Conservation (phyloP, 2,329 filamentous ascomycete species). For the Akanthomyces uredinophilus region DNA sequence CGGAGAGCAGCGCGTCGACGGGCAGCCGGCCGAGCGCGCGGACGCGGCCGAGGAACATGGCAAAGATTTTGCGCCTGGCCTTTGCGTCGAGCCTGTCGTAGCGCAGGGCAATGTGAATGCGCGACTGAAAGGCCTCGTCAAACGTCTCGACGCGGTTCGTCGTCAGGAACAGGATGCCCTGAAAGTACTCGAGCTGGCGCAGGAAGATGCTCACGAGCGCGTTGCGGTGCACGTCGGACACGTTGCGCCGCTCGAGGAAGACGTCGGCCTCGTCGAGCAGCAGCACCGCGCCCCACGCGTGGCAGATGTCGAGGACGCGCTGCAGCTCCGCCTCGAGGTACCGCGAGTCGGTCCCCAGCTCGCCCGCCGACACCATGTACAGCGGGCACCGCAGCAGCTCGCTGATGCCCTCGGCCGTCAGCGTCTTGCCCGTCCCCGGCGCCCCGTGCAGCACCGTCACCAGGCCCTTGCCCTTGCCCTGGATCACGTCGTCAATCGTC, state of each 20-base stretch:
- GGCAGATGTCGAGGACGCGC: conserved; percentile 79
- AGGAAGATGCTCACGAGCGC: conserved; percentile 84
- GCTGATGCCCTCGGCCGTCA: conserved; percentile 82
- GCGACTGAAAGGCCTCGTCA: conserved; percentile 83
- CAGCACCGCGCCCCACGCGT: conserved; percentile 79
- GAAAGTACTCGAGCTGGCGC: conserved; percentile 82
- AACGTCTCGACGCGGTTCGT: conserved; percentile 86
- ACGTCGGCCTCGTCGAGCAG: conserved; percentile 83
- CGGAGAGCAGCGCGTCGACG: conserved; percentile 54
- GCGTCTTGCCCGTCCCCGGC: conserved; percentile 82
- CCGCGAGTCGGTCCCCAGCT: conserved; percentile 72
- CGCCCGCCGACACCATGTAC: conserved; percentile 77
- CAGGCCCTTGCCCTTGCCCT: conserved; percentile 81
- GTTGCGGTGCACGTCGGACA: conserved; percentile 80
- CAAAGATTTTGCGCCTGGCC: conserved; percentile 76
- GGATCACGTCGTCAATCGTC: conserved; percentile 77
- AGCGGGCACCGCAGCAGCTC: conserved; percentile 76
- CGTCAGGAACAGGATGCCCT: conserved; percentile 84
- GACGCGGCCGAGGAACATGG: conserved; percentile 74
- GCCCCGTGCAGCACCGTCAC: conserved; percentile 78
- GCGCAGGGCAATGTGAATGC: conserved; percentile 78
- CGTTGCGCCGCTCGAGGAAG: conserved; percentile 76
- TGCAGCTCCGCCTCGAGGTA: conserved; percentile 72
- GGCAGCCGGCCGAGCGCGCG: conserved; percentile 57
- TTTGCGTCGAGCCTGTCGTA: conserved; percentile 70